Conservation (phyloP, 495 filamentous ascomycete species). For the Podospora fimiseda region DNA sequence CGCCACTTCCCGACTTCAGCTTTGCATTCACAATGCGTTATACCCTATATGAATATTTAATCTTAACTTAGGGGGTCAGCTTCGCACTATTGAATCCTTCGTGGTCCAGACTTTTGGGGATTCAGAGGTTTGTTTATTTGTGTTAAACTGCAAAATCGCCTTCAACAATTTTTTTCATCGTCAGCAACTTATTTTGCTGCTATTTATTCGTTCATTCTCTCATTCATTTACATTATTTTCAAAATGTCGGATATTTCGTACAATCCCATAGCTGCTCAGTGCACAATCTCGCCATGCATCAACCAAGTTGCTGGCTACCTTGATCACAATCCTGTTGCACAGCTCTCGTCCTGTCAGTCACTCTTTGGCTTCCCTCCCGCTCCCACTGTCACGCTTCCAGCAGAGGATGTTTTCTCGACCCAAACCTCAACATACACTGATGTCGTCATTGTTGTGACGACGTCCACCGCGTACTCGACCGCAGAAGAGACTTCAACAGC, state of each 20-base stretch:
- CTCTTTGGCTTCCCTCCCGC: constrained; percentile 3
- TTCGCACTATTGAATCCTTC: too few species aligned
- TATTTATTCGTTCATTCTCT: too few species aligned
- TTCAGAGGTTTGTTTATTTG: too few species aligned
- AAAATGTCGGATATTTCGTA: not conserved
- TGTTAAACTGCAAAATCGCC: too few species aligned
- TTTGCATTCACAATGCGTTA: too few species aligned
- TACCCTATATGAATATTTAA: too few species aligned
- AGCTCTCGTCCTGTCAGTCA: constrained; percentile 3
- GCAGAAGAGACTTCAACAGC: not conserved
- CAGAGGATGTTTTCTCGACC: not conserved
- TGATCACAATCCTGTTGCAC: constrained; percentile 1
- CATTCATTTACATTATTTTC: too few species aligned
- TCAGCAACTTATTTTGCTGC: too few species aligned
- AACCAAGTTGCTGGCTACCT: constrained; percentile 2
- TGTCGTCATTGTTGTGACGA: not conserved
- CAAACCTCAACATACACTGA: not conserved
- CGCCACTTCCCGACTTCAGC: too few species aligned
- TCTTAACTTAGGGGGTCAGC: too few species aligned
- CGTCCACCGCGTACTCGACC: constrained; percentile 4
- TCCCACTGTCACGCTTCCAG: not conserved
- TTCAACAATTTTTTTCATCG: too few species aligned
- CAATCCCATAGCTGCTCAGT: not conserved
- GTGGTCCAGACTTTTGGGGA: too few species aligned
- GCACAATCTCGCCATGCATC: not conserved